These are phyloP conservation scores for Termitomyces sp. DNA, from an alignment of 768 basidiomycete genomes.

Conservation along the genomic window DNA sequence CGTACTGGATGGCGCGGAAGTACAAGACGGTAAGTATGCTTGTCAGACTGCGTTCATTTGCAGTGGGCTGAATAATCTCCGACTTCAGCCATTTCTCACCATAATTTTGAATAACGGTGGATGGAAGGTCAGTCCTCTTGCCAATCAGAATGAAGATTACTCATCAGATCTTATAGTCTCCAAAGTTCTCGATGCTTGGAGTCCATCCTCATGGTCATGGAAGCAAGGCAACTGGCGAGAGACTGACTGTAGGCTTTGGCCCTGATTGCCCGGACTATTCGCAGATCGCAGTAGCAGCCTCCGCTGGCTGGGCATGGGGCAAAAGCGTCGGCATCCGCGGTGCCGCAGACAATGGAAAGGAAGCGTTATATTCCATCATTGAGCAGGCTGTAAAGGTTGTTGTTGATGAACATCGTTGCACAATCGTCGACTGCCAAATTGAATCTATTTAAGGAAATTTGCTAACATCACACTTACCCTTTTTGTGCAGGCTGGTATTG, in stretches of 20 bases:
- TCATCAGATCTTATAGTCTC: conserved; percentile 37
- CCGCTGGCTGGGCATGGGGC: conserved; percentile 65
- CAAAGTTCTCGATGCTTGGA: conserved; percentile 60
- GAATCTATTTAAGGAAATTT: conserved; percentile 26
- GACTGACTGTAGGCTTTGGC: conserved; percentile 63
- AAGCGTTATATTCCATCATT: conserved; percentile 29
- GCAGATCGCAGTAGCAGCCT: conserved; percentile 63
- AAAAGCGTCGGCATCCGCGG: conserved; percentile 29
- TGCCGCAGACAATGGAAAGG: conserved; percentile 19
- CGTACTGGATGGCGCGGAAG: conserved; percentile 70
- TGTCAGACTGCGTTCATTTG: background rate
- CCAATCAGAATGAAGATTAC: background rate
- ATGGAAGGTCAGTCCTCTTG: conserved; percentile 44
- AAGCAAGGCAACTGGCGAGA: conserved; percentile 37
- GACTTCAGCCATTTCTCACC: conserved; percentile 60
- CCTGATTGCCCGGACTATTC: conserved; percentile 58
- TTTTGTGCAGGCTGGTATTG: too few species aligned
- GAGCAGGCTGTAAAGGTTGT: conserved; percentile 55
- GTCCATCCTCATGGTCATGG: conserved; percentile 61
- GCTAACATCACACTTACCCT: background rate
- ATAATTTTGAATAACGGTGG: conserved; percentile 72
- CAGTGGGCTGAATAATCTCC: background rate
- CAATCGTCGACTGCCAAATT: conserved; percentile 61
- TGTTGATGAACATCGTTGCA: conserved; percentile 54
- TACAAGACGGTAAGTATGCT: conserved; percentile 58